Base-by-base conservation (phyloP, 2,329 filamentous ascomycete genomes). In the Aureobasidium sp. region DNA sequence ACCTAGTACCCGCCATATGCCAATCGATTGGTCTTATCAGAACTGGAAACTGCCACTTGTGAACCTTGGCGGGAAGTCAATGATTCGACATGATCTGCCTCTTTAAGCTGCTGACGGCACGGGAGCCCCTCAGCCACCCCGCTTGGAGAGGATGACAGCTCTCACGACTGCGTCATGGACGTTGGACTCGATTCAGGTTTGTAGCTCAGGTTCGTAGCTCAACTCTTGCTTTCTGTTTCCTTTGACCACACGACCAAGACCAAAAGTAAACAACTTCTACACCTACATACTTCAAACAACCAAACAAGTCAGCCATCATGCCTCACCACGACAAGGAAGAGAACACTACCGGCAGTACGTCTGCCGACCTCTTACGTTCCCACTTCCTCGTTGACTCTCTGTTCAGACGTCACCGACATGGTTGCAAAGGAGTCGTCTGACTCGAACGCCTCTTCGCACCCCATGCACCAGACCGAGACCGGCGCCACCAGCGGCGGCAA, bases 351-450 rank as follows among this genome's bases (percentile, higher is more conserved):
- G 72, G 74, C 61, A 73, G 76, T 78, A 71, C 53, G 74, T 73
- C 1, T 10, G 9, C 17, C 48, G 5, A 36, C 24, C 8, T 17
- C 17, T 51, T 26, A 34, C 46, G 24, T 41, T 29, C 43, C 46
- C 17, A 15, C 36, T 29, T 47, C 52, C 20, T 52, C 20, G 29
- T 32, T 56, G 26, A 63, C 63, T 27, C 6, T 56, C 29, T 44
- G 41, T 17, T 10, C 43, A 78, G 76, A 71, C 74, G 71, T 78
- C 67, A 77, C 75, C 70, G 76, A 78, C 69, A 67, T 76, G 66
- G 71, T 78, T 51, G 76, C 76, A 60, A 78, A 78, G 68, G 75
- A 78, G 51, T 78, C 75, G 12, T 69, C 66, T 27, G 72, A 77
- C 69, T 76, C 73, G 26, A 77, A 66, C 63, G 76, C 75, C 12